A percentile compares a stretch with the other conserved stretches of the same genome.
phyloP scores from a whole-genome alignment of 257 asterid genomes.

The Ilex asprella region DNA sequence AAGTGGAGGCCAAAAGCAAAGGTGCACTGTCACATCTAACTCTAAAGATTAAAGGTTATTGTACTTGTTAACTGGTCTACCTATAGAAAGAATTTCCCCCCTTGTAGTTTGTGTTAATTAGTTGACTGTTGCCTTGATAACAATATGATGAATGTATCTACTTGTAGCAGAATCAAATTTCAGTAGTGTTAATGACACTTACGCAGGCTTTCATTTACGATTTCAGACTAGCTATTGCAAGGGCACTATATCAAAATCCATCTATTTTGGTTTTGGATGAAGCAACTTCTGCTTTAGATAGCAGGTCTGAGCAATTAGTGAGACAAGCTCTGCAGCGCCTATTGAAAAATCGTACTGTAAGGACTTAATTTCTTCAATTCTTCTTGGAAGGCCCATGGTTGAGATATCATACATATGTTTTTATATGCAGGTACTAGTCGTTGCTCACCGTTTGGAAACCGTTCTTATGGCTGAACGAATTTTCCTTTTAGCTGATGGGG shows the following conservation, averaged over 20 bases:
- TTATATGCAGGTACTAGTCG: conserved; percentile 59
- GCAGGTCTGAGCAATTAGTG: conserved; percentile 76
- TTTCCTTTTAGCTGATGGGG: conserved; percentile 47
- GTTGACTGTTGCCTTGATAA: too few relatives aligned
- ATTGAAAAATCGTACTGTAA: conserved; percentile 80
- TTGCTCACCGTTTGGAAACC: conserved; percentile 86
- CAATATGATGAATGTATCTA: too few relatives aligned
- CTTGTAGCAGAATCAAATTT: too few relatives aligned
- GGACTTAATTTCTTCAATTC: conserved; percentile 5
- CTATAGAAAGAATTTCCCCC: too few relatives aligned
- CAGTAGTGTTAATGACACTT: too few relatives aligned
- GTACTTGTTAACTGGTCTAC: too few relatives aligned
- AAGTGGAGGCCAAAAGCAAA: conserved; percentile 95
- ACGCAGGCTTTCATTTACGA: neutral
- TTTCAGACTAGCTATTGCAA: conserved; percentile 82
- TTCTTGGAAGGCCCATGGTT: too few relatives aligned
- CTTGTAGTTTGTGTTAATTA: too few relatives aligned
- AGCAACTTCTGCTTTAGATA: conserved; percentile 94
- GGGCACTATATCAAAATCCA: conserved; percentile 88
- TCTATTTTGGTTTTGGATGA: conserved; percentile 88
- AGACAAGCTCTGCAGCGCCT: conserved; percentile 80
- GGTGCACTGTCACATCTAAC: conserved; percentile 27
- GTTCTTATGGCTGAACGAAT: conserved; percentile 74
- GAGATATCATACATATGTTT: too few relatives aligned
- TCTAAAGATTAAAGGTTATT: neutral